Percentiles rank a stretch among this genome's conserved stretches.
Evolutionary conservation across 192 early-diverging fungal species (phyloP).

Genomic region (Coemansia sp.): DNA sequence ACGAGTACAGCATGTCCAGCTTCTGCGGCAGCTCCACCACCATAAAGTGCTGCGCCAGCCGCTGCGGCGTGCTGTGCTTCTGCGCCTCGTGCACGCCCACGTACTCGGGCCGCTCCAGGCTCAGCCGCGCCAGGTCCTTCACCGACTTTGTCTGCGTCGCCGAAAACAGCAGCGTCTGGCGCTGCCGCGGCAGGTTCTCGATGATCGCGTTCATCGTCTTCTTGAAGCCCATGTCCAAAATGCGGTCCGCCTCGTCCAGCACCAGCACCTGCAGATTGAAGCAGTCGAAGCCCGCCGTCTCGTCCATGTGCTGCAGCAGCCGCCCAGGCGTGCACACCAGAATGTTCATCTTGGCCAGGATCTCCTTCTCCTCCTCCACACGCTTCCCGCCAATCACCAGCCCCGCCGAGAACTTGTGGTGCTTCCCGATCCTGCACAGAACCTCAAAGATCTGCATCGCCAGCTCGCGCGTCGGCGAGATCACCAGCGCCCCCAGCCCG

Average conservation of each 20-base stretch:
- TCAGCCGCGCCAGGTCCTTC: constrained; percentile 88
- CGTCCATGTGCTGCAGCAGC: constrained; percentile 86
- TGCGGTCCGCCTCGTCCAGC: constrained; percentile 82
- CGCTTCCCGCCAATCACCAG: constrained; percentile 95
- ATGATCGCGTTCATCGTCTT: constrained; percentile 81
- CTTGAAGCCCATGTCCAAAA: constrained; percentile 86
- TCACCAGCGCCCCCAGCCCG: constrained; percentile 78
- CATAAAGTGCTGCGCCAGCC: constrained; percentile 83
- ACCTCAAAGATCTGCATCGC: constrained; percentile 92
- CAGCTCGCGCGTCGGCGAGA: constrained; percentile 82
- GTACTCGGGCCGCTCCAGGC: constrained; percentile 88
- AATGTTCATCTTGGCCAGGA: constrained; percentile 77
- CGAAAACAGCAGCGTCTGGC: constrained; percentile 95
- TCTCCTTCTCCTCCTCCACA: constrained; percentile 73
- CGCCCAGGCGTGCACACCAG: constrained; percentile 80
- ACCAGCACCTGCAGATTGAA: constrained; percentile 73
- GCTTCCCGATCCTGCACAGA: constrained; percentile 66
- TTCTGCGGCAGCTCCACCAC: constrained; percentile 82
- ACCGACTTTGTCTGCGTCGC: constrained; percentile 98
- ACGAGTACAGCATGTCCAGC: constrained; percentile 94
- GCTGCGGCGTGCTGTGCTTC: constrained; percentile 76
- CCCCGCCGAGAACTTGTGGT: constrained; percentile 86
- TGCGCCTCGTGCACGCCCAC: constrained; percentile 90
- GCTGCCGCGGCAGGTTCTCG: constrained; percentile 74
- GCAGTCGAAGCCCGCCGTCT: constrained; percentile 89